Base-by-base conservation (phyloP, 129 eudicot species). In the Saposhnikovia divaricata region DNA sequence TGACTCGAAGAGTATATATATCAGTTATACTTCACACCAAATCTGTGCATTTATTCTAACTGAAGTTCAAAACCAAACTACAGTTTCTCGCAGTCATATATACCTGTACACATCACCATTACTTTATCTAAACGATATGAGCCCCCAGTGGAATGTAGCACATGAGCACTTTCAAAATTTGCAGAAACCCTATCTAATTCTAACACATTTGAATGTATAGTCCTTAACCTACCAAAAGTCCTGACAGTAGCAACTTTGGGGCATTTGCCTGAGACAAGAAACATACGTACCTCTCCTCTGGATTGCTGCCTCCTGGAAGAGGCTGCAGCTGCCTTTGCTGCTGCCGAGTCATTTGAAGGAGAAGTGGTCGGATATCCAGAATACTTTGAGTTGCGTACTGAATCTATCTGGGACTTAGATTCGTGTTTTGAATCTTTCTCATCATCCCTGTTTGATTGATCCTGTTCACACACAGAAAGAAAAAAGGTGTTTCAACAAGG, bases 261-360 rank as follows among this genome's bases (percentile, higher is more conserved):
- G 38, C 10, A 13, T 31, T 31, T 31, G 40, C 73, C 14, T 0
- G n/a, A 71, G 25, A 16, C 10, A 9, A 39, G 75, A 71, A 74
- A 61, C 31, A 45, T 4, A 80, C 77, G 68, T 84, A 90, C 98
- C 98, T 94, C 98, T 76, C 81, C 86, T 87, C 87, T 87, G 61
- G 87, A 21, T 81, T 80, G 65, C 46, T 89, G 86, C 83, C 87
- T 90, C 82, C 81, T 90, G 39, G 82, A 91, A 73, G 71, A 48
- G 84, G 78, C 48, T 77, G 90, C 51, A 73, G 83, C 72, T 14
- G 87, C 69, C 82, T 76, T 93, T 79, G 82, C 78, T 78, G 76
- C 78, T 59, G 77, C 77, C 7, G 85, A 42, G 75, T 88, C 91
- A 53, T 57, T 53, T 40, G 89, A 61, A 0, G 37, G 72, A 37